phyloP scores from a whole-genome alignment of 257 asterid species.

The Handroanthus guayacan region DNA sequence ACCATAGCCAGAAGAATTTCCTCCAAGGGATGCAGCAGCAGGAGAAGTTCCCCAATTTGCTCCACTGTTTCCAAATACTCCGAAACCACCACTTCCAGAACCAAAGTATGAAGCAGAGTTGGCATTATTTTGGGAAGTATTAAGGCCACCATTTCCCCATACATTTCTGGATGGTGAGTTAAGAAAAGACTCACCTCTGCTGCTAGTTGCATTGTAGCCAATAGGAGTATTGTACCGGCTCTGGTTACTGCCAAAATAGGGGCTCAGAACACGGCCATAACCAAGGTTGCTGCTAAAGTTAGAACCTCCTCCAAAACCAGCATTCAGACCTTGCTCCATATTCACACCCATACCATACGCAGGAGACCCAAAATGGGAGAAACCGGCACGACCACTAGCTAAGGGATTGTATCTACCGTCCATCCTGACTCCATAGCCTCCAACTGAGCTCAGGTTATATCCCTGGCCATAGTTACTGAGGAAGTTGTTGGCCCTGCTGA shows the following conservation, averaged over 20 bases:
- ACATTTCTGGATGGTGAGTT: constrained; percentile 66
- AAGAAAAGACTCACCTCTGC: constrained; percentile 60
- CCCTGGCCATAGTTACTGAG: constrained; percentile 54
- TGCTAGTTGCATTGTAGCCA: constrained; percentile 63
- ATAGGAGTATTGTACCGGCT: constrained; percentile 75
- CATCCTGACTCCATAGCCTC: constrained; percentile 74
- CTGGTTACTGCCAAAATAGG: constrained; percentile 59
- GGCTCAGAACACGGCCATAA: constrained; percentile 68
- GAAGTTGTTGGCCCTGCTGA: constrained; percentile 63
- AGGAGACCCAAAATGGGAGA: constrained; percentile 56
- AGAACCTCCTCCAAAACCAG: constrained; percentile 52
- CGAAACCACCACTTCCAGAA: constrained; percentile 56
- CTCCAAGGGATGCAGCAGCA: constrained; percentile 42
- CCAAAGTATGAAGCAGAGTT: constrained; percentile 54
- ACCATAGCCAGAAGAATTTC: constrained; percentile 41
- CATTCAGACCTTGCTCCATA: constrained; percentile 56
- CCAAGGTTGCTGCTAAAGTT: constrained; percentile 52
- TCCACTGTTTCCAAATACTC: constrained; percentile 52
- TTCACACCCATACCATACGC: constrained; percentile 74
- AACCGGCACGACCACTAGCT: constrained; percentile 50
- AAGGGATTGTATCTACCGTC: constrained; percentile 76
- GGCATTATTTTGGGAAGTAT: constrained; percentile 43
- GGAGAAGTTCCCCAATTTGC: constrained; percentile 60
- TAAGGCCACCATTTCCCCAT: constrained; percentile 65
- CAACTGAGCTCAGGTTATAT: constrained; percentile 46